Evolutionary conservation across 495 filamentous ascomycete genomes (phyloP).

Genomic region (Pyronema omphalodes): DNA sequence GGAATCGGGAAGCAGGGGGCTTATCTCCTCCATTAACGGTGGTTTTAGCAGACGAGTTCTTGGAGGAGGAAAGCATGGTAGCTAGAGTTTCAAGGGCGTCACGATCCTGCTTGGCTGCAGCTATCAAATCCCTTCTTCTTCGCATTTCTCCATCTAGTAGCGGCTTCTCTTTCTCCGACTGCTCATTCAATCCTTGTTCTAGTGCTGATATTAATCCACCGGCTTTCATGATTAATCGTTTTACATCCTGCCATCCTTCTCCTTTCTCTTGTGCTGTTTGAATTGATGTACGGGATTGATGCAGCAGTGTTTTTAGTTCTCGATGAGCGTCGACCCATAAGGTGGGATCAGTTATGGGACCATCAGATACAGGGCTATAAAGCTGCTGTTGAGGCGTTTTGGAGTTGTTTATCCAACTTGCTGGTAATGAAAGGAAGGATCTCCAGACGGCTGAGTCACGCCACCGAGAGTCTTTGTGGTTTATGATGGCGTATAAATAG

Average conservation of each 20-base stretch:
- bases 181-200: slow-evolving; percentile 47
- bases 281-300: slow-evolving; percentile 60
- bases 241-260: slow-evolving; percentile 65
- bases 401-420: slow-evolving; percentile 30
- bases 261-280: slow-evolving; percentile 45
- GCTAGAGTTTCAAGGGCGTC: slow-evolving; percentile 72
- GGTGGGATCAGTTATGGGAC: slow-evolving; percentile 49
- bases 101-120: slow-evolving; percentile 59
- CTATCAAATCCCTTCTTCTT: slow-evolving; percentile 58
- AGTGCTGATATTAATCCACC: slow-evolving; percentile 46
- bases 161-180: slow-evolving; percentile 22
- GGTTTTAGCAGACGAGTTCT: slow-evolving; percentile 21
- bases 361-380: slow-evolving; percentile 21
- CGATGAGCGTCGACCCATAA: slow-evolving; percentile 76
- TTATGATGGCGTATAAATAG: slow-evolving; percentile 69
- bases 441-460: slow-evolving; percentile 70
- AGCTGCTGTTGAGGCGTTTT: slow-evolving; percentile 19
- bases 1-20: slow-evolving; percentile 23
- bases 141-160: slow-evolving; percentile 79
- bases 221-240: slow-evolving; percentile 60
- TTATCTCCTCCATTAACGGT: slow-evolving; percentile 39
- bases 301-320: slow-evolving; percentile 64
- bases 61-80: slow-evolving; percentile 44
- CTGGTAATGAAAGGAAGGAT: slow-evolving; percentile 66
- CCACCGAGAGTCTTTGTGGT: slow-evolving; percentile 60